phyloP scores from a whole-genome alignment of 1,284 basidiomycete genomes.

The Coniophora puteana region DNA sequence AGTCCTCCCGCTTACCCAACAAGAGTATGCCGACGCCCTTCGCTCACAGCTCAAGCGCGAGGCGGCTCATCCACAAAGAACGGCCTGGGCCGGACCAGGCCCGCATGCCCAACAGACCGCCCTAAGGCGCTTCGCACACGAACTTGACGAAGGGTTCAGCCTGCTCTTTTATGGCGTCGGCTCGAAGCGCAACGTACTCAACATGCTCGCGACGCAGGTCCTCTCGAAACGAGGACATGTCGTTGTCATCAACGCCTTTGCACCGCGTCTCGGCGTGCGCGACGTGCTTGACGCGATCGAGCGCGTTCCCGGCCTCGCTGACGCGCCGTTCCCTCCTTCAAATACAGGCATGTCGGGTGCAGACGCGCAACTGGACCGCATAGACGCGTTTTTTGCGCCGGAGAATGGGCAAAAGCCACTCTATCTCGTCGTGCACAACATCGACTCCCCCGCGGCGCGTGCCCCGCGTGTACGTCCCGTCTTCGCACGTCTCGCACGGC shows the following conservation, averaged over 20 bases:
- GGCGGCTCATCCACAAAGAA: constrained; percentile 30
- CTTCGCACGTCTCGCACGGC: constrained; percentile 67
- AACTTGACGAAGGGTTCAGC: constrained; percentile 82
- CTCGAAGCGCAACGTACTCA: constrained; percentile 74
- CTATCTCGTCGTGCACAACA: constrained; percentile 83
- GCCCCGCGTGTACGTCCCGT: constrained; percentile 55
- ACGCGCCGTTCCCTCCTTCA: constrained; percentile 30
- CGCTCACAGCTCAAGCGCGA: constrained; percentile 25
- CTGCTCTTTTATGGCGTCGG: constrained; percentile 85
- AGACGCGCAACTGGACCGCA: constrained; percentile 62
- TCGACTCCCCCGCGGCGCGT: constrained; percentile 75
- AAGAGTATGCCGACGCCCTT: constrained; percentile 56
- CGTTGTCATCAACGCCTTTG: constrained; percentile 78
- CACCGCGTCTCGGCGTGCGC: constrained; percentile 64
- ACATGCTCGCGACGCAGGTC: constrained; percentile 60
- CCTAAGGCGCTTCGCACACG: constrained; percentile 64
- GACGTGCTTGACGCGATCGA: constrained; percentile 73
- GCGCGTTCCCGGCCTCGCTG: constrained; percentile 47
- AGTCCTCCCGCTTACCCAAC: constrained; percentile 61
- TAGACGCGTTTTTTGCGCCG: constrained; percentile 57
- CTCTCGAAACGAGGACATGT: constrained; percentile 65
- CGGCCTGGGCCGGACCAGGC: constrained; percentile 26
- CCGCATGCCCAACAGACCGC: constrained; percentile 30
- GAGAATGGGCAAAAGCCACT: constrained; percentile 37
- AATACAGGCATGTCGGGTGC: constrained; percentile 23